A percentile compares a stretch with the other conserved stretches of the same genome.
phyloP scores from a whole-genome alignment of 805 yeast species.

The Yarrowia hollandica region DNA sequence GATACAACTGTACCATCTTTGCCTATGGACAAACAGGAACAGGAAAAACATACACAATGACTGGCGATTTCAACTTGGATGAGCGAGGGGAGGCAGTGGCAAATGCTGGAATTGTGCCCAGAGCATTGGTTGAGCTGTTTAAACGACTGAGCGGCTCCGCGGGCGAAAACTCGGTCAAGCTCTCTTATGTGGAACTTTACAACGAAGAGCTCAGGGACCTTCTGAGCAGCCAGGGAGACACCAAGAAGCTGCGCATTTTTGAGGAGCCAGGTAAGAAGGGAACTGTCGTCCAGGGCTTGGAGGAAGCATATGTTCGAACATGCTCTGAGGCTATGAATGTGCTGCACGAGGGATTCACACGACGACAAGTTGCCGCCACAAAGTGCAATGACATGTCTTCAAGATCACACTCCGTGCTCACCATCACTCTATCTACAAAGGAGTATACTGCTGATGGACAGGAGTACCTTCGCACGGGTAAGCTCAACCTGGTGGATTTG shows the following conservation, averaged over 20 bases:
- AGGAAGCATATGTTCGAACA: constrained; percentile 51
- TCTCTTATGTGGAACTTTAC: constrained; percentile 80
- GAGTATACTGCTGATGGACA: constrained; percentile 52
- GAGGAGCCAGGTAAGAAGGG: constrained; percentile 49
- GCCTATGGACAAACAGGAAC: constrained; percentile 96
- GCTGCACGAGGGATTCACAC: constrained; percentile 56
- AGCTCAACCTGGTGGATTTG: constrained; percentile 80
- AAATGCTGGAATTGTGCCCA: constrained; percentile 63
- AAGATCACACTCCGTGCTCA: constrained; percentile 75
- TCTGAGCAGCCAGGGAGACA: constrained; percentile 44
- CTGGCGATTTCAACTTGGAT: constrained; percentile 3
- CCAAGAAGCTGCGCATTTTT: constrained; percentile 54
- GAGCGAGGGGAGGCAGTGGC: constrained; percentile 35
- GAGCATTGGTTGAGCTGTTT: constrained; percentile 56
- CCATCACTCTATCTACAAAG: constrained; percentile 61
- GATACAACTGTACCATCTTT: constrained; percentile 73
- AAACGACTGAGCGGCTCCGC: constrained; percentile 43
- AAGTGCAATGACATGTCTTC: constrained; percentile 73
- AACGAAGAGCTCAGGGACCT: constrained; percentile 81
- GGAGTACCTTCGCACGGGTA: constrained; percentile 57
- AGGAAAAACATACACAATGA: constrained; percentile 85
- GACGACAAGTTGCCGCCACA: constrained; percentile 72
- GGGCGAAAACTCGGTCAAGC: constrained; percentile 65
- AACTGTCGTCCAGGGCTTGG: constrained; percentile 57
- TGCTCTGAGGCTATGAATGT: constrained; percentile 52